Base-by-base conservation (phyloP, 177 flowering plant genomes). In the Vitis hybrid region DNA sequence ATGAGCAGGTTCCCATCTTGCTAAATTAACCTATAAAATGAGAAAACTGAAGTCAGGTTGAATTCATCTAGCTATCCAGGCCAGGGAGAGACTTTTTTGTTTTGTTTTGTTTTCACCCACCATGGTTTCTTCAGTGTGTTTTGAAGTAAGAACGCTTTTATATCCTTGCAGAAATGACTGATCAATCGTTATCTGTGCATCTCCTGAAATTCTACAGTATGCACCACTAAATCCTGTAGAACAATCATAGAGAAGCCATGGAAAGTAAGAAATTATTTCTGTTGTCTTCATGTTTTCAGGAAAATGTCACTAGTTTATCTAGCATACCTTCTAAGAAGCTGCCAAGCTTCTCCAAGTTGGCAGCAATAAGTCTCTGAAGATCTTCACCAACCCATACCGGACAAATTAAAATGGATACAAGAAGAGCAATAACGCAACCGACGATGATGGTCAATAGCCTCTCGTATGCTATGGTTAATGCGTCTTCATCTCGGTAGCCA, bases 371-470 rank as follows among this genome's bases (percentile, higher is more conserved):
- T 19, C 73, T 69, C 70, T 79, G 79, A 51, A 79, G 77, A 69
- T 79, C 79, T 22, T 44, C 62, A 49, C 82, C 82, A 58, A 76
- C 79, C 82, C 82, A 79, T 2, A 79, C 82, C 12, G 82, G 82
- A 54, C 77, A 76, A n/a, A 79, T 53, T 3, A 38, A 56, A 20
- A 76, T 62, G 19, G 60, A 73, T 2, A 76, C 59, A 28, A 79
- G 62, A 12, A 79, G 17, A 62, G 67, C 62, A 18, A 51, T 54
- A 1, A 47, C 17, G 12, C 76, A 47, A 0, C 82, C 82, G 10
- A 79, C 62, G 60, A 73, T 18, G 17, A 79, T 70, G 1, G 82
- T 79, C 3, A 71, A 60, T 10, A 79, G 4, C 60, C 82, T 61
- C 62, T 72, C 13, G n/a, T 72, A 64, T 1, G 77, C 76, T 18